Base-by-base conservation (phyloP, 2,329 filamentous ascomycete species). In the Coniella lustricola region DNA sequence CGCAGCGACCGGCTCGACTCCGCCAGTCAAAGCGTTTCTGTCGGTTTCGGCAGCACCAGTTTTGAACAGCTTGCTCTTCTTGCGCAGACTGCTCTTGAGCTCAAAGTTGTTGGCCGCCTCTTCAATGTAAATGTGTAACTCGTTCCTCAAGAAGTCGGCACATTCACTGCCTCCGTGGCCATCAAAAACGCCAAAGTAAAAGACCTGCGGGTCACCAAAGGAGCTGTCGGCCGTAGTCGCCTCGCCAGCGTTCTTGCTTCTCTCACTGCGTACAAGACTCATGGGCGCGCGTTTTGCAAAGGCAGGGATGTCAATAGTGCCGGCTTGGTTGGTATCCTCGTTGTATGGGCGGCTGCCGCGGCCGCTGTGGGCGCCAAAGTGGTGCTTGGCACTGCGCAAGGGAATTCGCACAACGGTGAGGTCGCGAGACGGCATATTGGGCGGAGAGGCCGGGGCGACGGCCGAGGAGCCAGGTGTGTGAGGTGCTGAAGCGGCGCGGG, bases 161-260 rank as follows among this genome's bases (percentile, higher is more conserved):
- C 93, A 97, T 64, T 95, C 87, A 17, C 73, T 78, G 17, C 93
- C 93, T 9, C 93, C 93, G 68, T 98, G 93, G 3, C 93, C 93
- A 66, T 98, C 93, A 61, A 97, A 98, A 1, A 97, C 83, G 1
- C 81, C 90, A 74, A 96, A 98, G 66, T 97, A 98, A 67, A 98
- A 98, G 31, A 97, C 84, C 63, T 97, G 91, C 1, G 91, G 91
- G 62, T 97, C 91, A 2, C 91, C 91, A 54, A 81, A 86, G 2
- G 86, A 81, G 55, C 84, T 86, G 50, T 87, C 86, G 5, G 88
- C 87, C 9, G 75, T 80, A 20, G 78, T 87, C 43, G 77, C 82
- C 66, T 81, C 81, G 53, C 72, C 77, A 20, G 68, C 65, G 35
- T 67, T 72, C 55, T 73, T 74, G 42, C 65, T 68, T 45, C 75